phyloP scores from a whole-genome alignment of 768 basidiomycete species.

The Suillus lakei region DNA sequence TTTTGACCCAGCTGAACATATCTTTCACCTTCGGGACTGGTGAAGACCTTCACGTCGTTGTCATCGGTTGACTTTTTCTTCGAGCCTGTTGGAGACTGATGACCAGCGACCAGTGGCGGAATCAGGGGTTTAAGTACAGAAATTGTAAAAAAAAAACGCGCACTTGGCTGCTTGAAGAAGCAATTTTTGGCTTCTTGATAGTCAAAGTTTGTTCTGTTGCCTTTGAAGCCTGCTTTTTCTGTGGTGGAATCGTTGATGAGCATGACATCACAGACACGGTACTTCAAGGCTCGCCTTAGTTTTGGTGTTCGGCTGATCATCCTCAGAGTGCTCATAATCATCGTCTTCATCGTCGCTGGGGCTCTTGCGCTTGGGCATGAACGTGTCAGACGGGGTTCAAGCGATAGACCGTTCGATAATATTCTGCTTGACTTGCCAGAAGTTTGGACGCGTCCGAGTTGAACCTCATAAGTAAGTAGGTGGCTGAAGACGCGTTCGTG shows the following conservation, averaged over 20 bases:
- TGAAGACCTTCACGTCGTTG: slow-evolving; percentile 16
- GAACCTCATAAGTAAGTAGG: slow-evolving; percentile 3
- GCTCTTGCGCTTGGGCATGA: slow-evolving; percentile 24
- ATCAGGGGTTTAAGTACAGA: slow-evolving; percentile 20
- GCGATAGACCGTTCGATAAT: neutral
- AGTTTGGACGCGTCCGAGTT: slow-evolving; percentile 24
- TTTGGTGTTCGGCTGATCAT: neutral
- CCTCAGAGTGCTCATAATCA: slow-evolving; percentile 13
- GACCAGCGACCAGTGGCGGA: neutral
- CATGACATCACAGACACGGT: neutral
- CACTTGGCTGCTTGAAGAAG: slow-evolving; percentile 3
- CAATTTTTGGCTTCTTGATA: slow-evolving; percentile 43
- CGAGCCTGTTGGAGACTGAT: slow-evolving; percentile 18
- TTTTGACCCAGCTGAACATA: slow-evolving; percentile 77
- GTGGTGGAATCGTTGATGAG: neutral
- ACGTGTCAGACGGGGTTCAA: neutral
- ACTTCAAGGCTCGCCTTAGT: slow-evolving; percentile 2
- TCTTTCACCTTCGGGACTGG: slow-evolving; percentile 38
- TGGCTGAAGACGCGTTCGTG: slow-evolving; percentile 16
- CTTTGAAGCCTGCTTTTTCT: slow-evolving; percentile 10
- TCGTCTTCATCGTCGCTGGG: slow-evolving; percentile 26
- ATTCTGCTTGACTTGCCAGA: neutral
- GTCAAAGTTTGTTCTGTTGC: slow-evolving; percentile 21
- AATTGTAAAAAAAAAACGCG: neutral
- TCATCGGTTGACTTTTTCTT: slow-evolving; percentile 2